Evolutionary conservation across 169 alveolate genomes (phyloP), one percentile per base, ranked within the genome.

Genomic region (Plasmodium knowlesi): DNA sequence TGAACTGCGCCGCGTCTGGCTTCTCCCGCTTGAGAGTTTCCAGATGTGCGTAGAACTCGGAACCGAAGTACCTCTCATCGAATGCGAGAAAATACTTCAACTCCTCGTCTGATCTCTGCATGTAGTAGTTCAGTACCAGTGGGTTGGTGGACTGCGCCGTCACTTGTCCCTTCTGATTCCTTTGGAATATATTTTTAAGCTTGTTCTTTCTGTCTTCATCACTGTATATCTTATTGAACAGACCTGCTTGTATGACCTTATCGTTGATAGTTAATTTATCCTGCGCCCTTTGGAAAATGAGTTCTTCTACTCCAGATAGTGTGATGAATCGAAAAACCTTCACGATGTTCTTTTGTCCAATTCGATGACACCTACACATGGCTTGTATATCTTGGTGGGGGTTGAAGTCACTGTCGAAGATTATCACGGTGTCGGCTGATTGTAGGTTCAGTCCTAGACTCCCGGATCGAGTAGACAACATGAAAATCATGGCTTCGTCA

Each of bases 371-470:
- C 43, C 99, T 83, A 91, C 98, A 99, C 95, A 98, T 99, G 10
- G 99, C 99, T 96, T 98, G 99, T 37, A 97, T 95, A 95, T 98
- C 99, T 74, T 97, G 98, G 81, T 98, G 98, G 25, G 99, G 99
- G 61, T 98, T 98, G 96, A 98, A 98, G 92, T 98, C 99, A 94
- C 97, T 98, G 82, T 98, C 99, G 98, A 98, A 97, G 79, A 99
- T 98, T 10, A 99, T 97, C 19, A 99, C 99, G 0, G 99, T 98
- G 83, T 98, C 99, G 12, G 99, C 99, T 1, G 99, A 97, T 81
- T 99, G 97, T 12, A 99, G 97, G 95, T 99, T 99, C 25, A 99
- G 97, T 1, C 99, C 99, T 14, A 97, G 97, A 10, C 99, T 99
- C 3, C 99, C 99, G 1, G 99, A 99, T 82, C 99, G 97, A 0